Conservation (phyloP, 1,284 basidiomycete genomes). For the Xerocomus amazonicus region DNA sequence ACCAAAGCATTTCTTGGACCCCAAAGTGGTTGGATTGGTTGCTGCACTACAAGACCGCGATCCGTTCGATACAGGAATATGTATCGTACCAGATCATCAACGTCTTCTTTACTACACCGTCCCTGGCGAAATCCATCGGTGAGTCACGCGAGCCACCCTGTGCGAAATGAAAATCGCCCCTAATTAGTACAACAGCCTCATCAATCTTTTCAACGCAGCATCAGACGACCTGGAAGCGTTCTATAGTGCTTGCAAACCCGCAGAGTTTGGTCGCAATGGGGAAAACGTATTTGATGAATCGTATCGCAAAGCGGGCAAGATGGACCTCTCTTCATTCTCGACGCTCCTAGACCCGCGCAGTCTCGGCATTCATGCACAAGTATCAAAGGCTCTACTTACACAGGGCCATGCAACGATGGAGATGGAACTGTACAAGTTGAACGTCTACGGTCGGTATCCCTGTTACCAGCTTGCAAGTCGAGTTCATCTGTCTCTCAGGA, state of each 20-base stretch:
- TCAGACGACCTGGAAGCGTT: slow-evolving; percentile 1
- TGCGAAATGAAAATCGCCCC: background rate
- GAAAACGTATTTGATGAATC: slow-evolving; percentile 8
- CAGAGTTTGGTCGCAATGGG: slow-evolving; percentile 9
- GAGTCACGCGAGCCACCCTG: background rate
- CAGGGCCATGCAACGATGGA: slow-evolving; percentile 37
- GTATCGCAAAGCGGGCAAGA: slow-evolving; percentile 36
- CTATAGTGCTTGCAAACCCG: slow-evolving; percentile 10
- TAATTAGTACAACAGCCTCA: background rate
- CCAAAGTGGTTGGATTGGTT: background rate
- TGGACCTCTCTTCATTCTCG: slow-evolving; percentile 28
- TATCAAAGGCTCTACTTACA: slow-evolving; percentile 29
- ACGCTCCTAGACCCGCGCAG: slow-evolving; percentile 25
- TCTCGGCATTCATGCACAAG: slow-evolving; percentile 13
- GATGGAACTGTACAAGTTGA: slow-evolving; percentile 37
- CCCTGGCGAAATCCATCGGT: background rate
- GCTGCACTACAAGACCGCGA: background rate
- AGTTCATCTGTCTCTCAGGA: slow-evolving; percentile 3
- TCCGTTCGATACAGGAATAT: slow-evolving; percentile 6
- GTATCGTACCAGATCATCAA: slow-evolving; percentile 6
- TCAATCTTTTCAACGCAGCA: slow-evolving; percentile 2
- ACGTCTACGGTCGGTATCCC: slow-evolving; percentile 35
- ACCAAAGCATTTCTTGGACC: too few species aligned
- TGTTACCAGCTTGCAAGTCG: slow-evolving; percentile 15
- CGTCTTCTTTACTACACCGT: slow-evolving; percentile 3